Evolutionary conservation across 1,139 yeast species (phyloP).

Genomic region (Lodderomyces parapsilosis): DNA sequence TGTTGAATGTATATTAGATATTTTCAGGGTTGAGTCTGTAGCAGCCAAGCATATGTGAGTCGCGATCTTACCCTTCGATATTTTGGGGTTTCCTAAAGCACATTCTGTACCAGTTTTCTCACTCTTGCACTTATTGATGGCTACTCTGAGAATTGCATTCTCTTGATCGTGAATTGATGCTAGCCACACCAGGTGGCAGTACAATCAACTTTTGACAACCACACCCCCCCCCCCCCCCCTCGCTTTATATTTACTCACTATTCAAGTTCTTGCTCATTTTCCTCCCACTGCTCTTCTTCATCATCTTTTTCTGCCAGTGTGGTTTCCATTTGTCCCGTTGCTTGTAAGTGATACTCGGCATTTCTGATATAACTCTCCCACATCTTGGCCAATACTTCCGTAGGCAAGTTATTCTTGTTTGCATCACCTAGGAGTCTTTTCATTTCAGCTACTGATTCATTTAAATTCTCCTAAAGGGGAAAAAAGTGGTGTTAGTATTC

Average conservation of each 20-base stretch:
- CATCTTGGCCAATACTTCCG: conserved; percentile 74
- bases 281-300: neutral
- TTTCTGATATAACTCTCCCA: conserved; percentile 79
- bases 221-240: no score
- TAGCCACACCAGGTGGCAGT: no score
- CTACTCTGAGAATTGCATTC: no score
- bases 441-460: conserved; percentile 66
- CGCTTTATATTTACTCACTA: no score
- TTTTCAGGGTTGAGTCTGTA: no score
- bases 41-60: no score
- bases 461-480: conserved; percentile 55
- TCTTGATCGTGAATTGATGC: no score
- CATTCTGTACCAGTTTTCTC: no score
- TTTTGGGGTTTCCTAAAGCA: no score
- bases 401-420: conserved; percentile 64
- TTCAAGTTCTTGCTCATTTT: neutral
- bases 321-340: conserved; percentile 50
- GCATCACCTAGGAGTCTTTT: conserved; percentile 63
- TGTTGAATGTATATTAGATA: neutral
- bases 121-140: no score
- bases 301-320: neutral
- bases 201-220: neutral
- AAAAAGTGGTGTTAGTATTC: conserved; percentile 6
- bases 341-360: conserved; percentile 68
- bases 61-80: no score